phyloP scores from a whole-genome alignment of 805 yeast genomes.

The Kuraishia ogatae region DNA sequence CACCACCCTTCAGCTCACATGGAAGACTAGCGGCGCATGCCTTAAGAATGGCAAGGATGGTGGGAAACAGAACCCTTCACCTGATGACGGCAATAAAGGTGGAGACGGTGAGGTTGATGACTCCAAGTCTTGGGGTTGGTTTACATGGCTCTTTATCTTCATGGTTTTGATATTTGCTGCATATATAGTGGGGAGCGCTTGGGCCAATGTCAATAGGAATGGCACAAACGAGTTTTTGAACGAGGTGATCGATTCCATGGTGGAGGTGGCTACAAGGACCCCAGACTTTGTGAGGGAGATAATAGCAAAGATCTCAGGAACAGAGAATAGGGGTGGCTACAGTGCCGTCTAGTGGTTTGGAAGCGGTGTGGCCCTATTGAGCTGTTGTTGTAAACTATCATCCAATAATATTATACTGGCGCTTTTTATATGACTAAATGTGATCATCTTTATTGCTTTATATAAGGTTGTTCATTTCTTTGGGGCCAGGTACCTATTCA shows the following conservation, averaged over 20 bases:
- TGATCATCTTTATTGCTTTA: background rate
- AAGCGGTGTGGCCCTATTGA: background rate
- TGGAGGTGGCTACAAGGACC: conserved; percentile 46
- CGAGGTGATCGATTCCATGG: conserved; percentile 63
- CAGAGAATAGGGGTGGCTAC: conserved; percentile 74
- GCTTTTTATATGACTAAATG: no score
- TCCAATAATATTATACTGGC: no score
- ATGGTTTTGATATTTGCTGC: conserved; percentile 61
- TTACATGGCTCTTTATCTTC: conserved; percentile 74
- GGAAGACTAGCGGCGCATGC: conserved; percentile 33
- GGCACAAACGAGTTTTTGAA: conserved; percentile 64
- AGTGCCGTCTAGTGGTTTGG: conserved; percentile 62
- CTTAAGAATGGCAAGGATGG: conserved; percentile 15
- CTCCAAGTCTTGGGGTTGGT: conserved; percentile 65
- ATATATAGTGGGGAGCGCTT: conserved; percentile 66
- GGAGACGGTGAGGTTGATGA: conserved; percentile 20
- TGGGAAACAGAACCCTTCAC: conserved; percentile 20
- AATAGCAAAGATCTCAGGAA: conserved; percentile 53
- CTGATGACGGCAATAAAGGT: conserved; percentile 20
- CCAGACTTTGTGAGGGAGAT: conserved; percentile 67
- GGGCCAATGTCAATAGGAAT: conserved; percentile 67
- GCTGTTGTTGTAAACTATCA: background rate
- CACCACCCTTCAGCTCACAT: conserved; percentile 16
- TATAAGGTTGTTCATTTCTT: background rate
- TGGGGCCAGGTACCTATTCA: conserved; percentile 34